phyloP scores from a whole-genome alignment of 1,139 yeast species.

The Geotrichum klebahnii region DNA sequence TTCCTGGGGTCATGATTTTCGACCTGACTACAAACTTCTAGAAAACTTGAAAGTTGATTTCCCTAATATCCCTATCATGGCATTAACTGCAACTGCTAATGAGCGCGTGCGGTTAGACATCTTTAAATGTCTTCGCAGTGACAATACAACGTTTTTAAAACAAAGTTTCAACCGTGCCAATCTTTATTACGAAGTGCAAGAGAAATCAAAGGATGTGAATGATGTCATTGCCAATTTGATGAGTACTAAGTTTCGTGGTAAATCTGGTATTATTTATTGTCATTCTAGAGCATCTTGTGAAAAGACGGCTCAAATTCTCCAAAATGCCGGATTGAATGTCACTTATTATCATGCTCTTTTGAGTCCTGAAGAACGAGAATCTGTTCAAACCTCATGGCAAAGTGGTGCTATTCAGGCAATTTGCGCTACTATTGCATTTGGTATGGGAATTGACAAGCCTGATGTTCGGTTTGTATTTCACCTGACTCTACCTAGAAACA shows the following conservation, averaged over 20 bases:
- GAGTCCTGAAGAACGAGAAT: conserved; percentile 67
- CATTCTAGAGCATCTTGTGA: conserved; percentile 89
- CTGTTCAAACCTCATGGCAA: conserved; percentile 81
- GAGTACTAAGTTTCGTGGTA: conserved; percentile 46
- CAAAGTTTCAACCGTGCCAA: conserved; percentile 87
- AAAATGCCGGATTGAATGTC: conserved; percentile 57
- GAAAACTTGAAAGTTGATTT: conserved; percentile 66
- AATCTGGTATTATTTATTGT: conserved; percentile 89
- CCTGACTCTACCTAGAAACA: conserved; percentile 78
- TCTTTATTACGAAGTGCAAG: conserved; percentile 69
- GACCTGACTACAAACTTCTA: conserved; percentile 89
- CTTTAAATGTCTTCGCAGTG: conserved; percentile 33
- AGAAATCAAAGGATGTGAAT: conserved; percentile 61
- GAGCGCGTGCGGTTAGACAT: conserved; percentile 87
- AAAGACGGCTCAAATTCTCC: conserved; percentile 62
- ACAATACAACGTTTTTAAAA: conserved; percentile 50
- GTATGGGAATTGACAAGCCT: conserved; percentile 98
- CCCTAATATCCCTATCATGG: conserved; percentile 87
- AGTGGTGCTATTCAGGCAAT: conserved; percentile 63
- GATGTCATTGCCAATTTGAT: conserved; percentile 44
- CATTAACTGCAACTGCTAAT: conserved; percentile 95
- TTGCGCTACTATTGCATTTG: conserved; percentile 97
- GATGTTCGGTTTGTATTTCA: conserved; percentile 91
- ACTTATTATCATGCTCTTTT: conserved; percentile 92
- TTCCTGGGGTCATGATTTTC: conserved; percentile 98